Conservation (phyloP, 306 rosid species). For the Myrica gale region DNA sequence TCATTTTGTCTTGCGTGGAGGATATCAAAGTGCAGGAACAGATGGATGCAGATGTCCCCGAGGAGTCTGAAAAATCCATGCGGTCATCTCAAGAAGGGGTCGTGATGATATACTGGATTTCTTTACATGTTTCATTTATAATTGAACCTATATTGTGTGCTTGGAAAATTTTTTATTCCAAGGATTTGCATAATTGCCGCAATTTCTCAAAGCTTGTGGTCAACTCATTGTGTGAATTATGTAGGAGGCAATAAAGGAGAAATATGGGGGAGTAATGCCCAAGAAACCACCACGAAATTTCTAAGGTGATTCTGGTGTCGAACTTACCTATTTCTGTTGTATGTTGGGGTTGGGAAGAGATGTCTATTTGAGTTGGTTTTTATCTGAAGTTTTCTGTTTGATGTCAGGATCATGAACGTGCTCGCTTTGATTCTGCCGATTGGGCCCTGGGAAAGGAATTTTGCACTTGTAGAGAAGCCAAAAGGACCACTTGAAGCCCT, state of each 20-base stretch:
- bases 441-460: constrained; percentile 99
- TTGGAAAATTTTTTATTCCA: constrained; percentile 9
- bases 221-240: constrained; percentile 27
- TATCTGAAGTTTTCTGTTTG: constrained; percentile 24
- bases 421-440: constrained; percentile 95
- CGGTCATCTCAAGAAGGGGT: constrained; percentile 66
- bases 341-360: not conserved
- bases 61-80: constrained; percentile 40
- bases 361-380: constrained; percentile 10
- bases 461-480: constrained; percentile 55
- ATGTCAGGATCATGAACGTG: constrained; percentile 93
- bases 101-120: constrained; percentile 42
- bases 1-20: constrained; percentile 50
- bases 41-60: constrained; percentile 43
- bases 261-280: constrained; percentile 84
- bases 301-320: constrained; percentile 50
- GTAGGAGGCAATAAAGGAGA: constrained; percentile 84
- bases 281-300: constrained; percentile 84
- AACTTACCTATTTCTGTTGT: not conserved
- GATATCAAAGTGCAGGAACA: constrained; percentile 52
- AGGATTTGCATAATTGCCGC: not conserved
- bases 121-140: constrained; percentile 11
- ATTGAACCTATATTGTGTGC: constrained; percentile 7
- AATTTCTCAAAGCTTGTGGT: constrained; percentile 19
- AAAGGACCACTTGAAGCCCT: constrained; percentile 98